Base-by-base conservation (phyloP, 345 rosid genomes). In the Arabidopsis suecica region DNA sequence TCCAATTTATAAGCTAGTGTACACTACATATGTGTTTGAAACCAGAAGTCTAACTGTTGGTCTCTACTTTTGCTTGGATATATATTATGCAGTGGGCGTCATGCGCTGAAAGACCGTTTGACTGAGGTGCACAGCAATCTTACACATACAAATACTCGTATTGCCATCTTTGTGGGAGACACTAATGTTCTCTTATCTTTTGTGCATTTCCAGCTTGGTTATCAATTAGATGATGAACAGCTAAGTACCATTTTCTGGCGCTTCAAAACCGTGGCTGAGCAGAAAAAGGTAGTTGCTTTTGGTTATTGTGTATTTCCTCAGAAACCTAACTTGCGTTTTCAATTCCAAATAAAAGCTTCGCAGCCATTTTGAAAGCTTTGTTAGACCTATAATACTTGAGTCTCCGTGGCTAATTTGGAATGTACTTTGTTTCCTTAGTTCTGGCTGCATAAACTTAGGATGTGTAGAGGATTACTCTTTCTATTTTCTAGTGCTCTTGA, bases 261-360 rank as follows among this genome's bases (percentile, higher is more conserved):
- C 55, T 95, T 95, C 84, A 95, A 95, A 83, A 79, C 88, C 28
- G 92, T 93, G 53, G 98, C 98, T 10, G 98, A 96, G 81, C 86
- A 76, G 40, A 92, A 93, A 84, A 96, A 93, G 98, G 96, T 96
- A 53, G 65, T 61, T 69, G 30, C 9, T 57, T 42, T 9, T 47
- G 25, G 5, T 50, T 72, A 23, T 66, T 1, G 5, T 40, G 22
- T 62, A 13, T 14, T 14, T 13, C 23, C 7, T 38, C 66, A 41
- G 4, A 23, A 1, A 7, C 12, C 18, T 61, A 61, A 36, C 49
- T 20, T 9, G 9, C 11, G 1, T 25, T 40, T 61, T 22, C 1
- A 22, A 6, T 41, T 41, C 6, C 16, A 61, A 23, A 11, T n/a
- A 28, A 55, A 10, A 70, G 56, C 10, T 14, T 47, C 34, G 8